Base-by-base conservation (phyloP, 2,329 filamentous ascomycete species). In the Colletotrichum sp. region DNA sequence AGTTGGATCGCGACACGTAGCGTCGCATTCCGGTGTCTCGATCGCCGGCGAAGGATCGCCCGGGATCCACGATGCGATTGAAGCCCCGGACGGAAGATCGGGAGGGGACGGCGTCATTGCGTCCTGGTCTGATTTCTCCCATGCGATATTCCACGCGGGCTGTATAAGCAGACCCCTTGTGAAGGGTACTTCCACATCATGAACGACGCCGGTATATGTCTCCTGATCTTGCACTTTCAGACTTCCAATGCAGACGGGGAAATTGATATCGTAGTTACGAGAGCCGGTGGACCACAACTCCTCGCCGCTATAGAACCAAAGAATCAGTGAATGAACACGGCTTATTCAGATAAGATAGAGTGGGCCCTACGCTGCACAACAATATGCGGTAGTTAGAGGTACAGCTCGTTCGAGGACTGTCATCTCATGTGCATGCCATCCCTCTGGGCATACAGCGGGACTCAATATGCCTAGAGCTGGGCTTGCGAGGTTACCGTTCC, bases 191-290 rank as follows among this genome's bases (percentile, higher is more conserved):
- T 13, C 44, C 0, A 4, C 2, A 13, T 3, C 44, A 13, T 5
- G n/a, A 52, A 52, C n/a, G n/a, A 52, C 11, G 44, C 44, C 44
- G 6, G 44, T 52, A 13, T 22, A 52, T 12, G 44, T 52, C 2
- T 52, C 0, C 3, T 52, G 44, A 22, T 52, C 44, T 22, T 52
- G n/a, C 44, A 0, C 6, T 52, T 52, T 0, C n/a, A 52, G n/a
- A 0, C 11, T 13, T 0, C 44, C n/a, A 3, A 13, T 0, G 1
- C 44, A 52, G 0, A 1, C 44, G 44, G 44, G n/a, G n/a, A 13
- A 49, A 8, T 22, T 0, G 1, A 49, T 4, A 7, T 49, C 11
- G 44, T 22, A 22, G 19, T 49, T n/a, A n/a, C n/a, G n/a, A n/a
- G n/a, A n/a, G n/a, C n/a, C n/a, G n/a, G n/a, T n/a, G n/a, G n/a